Evolutionary conservation across 495 filamentous ascomycete genomes (phyloP), one percentile per base, ranked within the genome.

Genomic region (Penicillium fimorum): DNA sequence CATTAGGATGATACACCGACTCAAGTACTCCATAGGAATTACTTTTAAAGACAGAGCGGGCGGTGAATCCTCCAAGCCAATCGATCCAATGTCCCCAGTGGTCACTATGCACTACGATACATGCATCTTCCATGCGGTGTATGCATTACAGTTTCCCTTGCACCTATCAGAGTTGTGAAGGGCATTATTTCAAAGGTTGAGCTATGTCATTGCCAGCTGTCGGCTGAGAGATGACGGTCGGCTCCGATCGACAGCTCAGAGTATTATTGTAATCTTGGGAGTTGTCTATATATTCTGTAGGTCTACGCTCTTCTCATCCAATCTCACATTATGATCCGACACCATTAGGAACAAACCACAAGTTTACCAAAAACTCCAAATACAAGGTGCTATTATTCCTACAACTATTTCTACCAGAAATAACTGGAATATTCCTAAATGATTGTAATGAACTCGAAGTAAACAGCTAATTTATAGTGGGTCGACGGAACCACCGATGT

Each of bases 401-500:
- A 0, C 8, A 22, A 17, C 6, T 8, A 29, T 47, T 4, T n/a
- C 8, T 3, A 27, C 35, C 35, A 38, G n/a, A 17, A 17, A 38
- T 17, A 38, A 15, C n/a, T 38, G 35, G 35, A 17, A 38, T 5
- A 15, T 37, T 1, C 30, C 30, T 33, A 9, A 12, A 33, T 33
- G n/a, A n/a, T n/a, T n/a, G n/a, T n/a, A 38, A 38, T 38, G 13
- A 38, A 37, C 13, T 37, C 33, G 33, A 37, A 6, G 13, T 15
- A 37, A 9, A 32, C n/a, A 15, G 32, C 22, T 27, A 12, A 47
- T 42, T 50, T 41, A 37, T 40, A 38, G 35, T 56, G 54, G 54
- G 53, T 17, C 53, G 7, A 27, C 53, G 45, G 55, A n/a, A 57
- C 55, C 55, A 50, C 46, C 33, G 55, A 51, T 57, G 55, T 57